These are phyloP conservation scores for Pyrenophora tritici-repentis DNA, from an alignment of 2,329 filamentous ascomycete species.

Conservation along the genomic window DNA sequence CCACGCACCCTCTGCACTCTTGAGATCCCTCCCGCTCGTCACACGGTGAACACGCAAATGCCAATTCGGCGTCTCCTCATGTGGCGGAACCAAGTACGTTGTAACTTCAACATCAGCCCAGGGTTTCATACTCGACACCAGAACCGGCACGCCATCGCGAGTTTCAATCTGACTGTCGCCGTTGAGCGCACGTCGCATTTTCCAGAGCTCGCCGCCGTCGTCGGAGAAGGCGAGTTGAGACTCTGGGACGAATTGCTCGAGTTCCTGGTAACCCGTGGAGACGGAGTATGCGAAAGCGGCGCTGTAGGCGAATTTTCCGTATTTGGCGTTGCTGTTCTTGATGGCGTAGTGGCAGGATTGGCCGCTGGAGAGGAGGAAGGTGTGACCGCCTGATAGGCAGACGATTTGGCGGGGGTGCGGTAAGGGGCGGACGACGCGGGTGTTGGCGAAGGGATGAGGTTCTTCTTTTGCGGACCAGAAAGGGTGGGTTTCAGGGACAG, in stretches of 20 bases:
- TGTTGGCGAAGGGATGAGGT: constrained; percentile 57
- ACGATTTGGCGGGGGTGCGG: constrained; percentile 75
- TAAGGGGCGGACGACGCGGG: constrained; percentile 66
- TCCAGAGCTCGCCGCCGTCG: constrained; percentile 79
- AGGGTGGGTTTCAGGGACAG: constrained; percentile 69
- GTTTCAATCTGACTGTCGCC: constrained; percentile 64
- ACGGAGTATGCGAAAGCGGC: constrained; percentile 78
- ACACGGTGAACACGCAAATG: constrained; percentile 70
- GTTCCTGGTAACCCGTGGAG: constrained; percentile 73
- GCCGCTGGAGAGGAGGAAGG: constrained; percentile 71
- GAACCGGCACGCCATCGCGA: constrained; percentile 60
- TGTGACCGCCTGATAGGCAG: constrained; percentile 72
- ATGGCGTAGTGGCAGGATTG: constrained; percentile 84
- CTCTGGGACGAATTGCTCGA: constrained; percentile 77
- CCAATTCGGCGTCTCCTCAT: constrained; percentile 63
- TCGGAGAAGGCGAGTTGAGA: constrained; percentile 77
- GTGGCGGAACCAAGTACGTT: constrained; percentile 69
- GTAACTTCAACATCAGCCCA: constrained; percentile 70
- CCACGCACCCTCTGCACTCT: constrained; percentile 76
- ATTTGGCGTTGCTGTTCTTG: constrained; percentile 81
- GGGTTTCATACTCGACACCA: constrained; percentile 73
- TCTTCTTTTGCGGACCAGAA: constrained; percentile 76
- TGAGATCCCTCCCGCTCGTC: constrained; percentile 62
- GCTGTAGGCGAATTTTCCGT: constrained; percentile 78
- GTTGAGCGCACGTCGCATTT: constrained; percentile 70